Conservation (phyloP, 2,329 filamentous ascomycete genomes). For the Escovopsis weberi region DNA sequence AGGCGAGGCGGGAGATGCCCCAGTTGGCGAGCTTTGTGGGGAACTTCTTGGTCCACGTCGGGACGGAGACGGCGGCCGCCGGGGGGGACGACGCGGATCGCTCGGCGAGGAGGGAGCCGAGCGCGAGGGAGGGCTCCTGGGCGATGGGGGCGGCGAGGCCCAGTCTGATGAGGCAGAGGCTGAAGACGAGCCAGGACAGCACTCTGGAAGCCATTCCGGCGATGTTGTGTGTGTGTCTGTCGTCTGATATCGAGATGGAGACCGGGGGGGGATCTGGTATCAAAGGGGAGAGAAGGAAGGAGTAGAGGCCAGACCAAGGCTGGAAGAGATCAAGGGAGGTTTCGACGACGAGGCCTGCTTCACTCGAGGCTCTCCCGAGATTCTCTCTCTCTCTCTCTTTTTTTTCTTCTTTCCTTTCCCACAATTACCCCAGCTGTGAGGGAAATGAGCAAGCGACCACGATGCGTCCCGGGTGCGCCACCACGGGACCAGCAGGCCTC, state of each 20-base stretch:
- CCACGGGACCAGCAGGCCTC: too few species aligned
- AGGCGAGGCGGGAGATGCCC: conserved; percentile 4
- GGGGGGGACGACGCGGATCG: conserved; percentile 1
- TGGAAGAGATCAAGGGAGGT: conserved; percentile 2
- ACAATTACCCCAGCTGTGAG: too few species aligned
- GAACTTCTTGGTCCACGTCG: neutral
- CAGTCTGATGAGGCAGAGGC: conserved; percentile 3
- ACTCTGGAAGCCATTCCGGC: conserved; percentile 1
- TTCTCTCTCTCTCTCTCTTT: neutral
- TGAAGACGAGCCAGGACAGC: neutral
- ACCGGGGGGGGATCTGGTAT: too few species aligned
- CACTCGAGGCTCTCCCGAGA: too few species aligned
- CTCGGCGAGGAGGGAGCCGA: neutral
- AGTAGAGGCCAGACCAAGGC: too few species aligned
- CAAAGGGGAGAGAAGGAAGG: too few species aligned
- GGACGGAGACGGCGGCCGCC: neutral
- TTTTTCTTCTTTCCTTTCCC: neutral
- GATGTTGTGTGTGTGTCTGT: neutral
- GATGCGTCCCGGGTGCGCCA: too few species aligned
- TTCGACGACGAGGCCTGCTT: too few species aligned
- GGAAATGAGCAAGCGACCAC: too few species aligned
- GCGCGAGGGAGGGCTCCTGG: neutral
- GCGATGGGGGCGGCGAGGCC: conserved; percentile 5
- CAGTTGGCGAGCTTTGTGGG: too few species aligned
- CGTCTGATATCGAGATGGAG: too few species aligned